Conservation (phyloP, 2,329 filamentous ascomycete genomes). For the Elsinoe ampelina region DNA sequence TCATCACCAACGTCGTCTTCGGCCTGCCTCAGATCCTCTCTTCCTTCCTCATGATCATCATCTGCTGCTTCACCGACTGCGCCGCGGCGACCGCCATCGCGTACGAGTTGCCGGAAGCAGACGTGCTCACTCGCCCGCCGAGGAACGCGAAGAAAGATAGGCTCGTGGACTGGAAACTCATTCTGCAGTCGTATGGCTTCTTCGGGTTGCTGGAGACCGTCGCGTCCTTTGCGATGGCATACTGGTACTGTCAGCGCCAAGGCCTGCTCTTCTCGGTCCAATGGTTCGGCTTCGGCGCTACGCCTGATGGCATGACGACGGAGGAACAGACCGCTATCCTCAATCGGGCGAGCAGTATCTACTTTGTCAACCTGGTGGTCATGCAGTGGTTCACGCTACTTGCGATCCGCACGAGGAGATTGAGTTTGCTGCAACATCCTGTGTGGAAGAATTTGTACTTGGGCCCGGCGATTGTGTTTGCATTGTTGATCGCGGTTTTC, state of each 20-base stretch:
- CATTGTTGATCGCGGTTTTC: constrained; percentile 59
- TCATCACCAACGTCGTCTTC: constrained; percentile 63
- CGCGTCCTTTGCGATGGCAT: constrained; percentile 36
- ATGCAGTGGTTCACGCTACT: constrained; percentile 76
- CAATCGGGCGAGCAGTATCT: constrained; percentile 61
- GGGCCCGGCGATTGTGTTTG: constrained; percentile 61
- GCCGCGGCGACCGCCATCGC: constrained; percentile 63
- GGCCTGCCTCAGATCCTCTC: constrained; percentile 65
- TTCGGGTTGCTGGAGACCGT: constrained; percentile 48
- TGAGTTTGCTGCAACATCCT: constrained; percentile 62
- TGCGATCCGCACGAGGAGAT: constrained; percentile 50
- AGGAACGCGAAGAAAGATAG: constrained; percentile 60
- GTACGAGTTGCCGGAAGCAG: constrained; percentile 67
- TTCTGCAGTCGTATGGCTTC: constrained; percentile 63
- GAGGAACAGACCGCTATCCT: constrained; percentile 48
- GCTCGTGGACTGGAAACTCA: constrained; percentile 63
- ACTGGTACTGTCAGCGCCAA: constrained; percentile 35
- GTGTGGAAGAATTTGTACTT: constrained; percentile 59
- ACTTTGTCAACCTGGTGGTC: constrained; percentile 71
- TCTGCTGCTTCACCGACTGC: constrained; percentile 65
- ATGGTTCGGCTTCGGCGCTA: constrained; percentile 58
- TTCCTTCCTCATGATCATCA: constrained; percentile 58
- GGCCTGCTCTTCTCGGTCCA: constrained; percentile 58
- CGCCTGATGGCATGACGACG: constrained; percentile 38
- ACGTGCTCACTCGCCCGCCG: constrained; percentile 60